phyloP scores from a whole-genome alignment of 768 basidiomycete genomes.

The Lactarius deliciosus region DNA sequence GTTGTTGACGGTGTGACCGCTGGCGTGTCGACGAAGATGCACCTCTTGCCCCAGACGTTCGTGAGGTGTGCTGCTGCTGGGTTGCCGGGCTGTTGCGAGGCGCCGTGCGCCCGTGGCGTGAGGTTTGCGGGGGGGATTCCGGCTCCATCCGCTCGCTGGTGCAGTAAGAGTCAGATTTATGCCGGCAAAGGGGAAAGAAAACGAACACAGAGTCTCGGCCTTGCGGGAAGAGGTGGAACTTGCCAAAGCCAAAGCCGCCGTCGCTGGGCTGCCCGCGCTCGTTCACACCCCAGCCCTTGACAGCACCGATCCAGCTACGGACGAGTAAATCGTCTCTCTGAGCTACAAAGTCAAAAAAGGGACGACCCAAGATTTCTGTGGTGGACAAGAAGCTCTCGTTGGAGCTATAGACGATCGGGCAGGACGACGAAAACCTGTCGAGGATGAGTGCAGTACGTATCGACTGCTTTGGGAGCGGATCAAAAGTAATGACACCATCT shows the following conservation, averaged over 20 bases:
- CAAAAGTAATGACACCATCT: slow-evolving; percentile 47
- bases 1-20: background rate
- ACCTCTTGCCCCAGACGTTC: background rate
- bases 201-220: slow-evolving; percentile 65
- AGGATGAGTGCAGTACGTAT: slow-evolving; percentile 79
- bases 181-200: background rate
- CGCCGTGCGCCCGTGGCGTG: slow-evolving; percentile 13
- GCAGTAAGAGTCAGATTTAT: background rate
- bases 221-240: slow-evolving; percentile 54
- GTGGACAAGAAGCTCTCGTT: slow-evolving; percentile 68
- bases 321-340: slow-evolving; percentile 64
- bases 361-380: slow-evolving; percentile 57
- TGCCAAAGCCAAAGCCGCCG: slow-evolving; percentile 81
- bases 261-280: slow-evolving; percentile 81
- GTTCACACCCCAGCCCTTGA: slow-evolving; percentile 84
- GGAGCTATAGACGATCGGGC: slow-evolving; percentile 68
- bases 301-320: slow-evolving; percentile 69
- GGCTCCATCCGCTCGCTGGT: slow-evolving; percentile 24
- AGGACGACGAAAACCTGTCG: slow-evolving; percentile 68
- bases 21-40: background rate
- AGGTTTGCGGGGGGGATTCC: slow-evolving; percentile 17
- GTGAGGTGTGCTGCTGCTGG: slow-evolving; percentile 7
- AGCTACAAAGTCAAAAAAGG: slow-evolving; percentile 75
- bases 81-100: background rate
- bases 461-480: slow-evolving; percentile 66